Evolutionary conservation across 2,329 filamentous ascomycete genomes (phyloP), one percentile per base, ranked within the genome.

Genomic region (Epichloe scottii): DNA sequence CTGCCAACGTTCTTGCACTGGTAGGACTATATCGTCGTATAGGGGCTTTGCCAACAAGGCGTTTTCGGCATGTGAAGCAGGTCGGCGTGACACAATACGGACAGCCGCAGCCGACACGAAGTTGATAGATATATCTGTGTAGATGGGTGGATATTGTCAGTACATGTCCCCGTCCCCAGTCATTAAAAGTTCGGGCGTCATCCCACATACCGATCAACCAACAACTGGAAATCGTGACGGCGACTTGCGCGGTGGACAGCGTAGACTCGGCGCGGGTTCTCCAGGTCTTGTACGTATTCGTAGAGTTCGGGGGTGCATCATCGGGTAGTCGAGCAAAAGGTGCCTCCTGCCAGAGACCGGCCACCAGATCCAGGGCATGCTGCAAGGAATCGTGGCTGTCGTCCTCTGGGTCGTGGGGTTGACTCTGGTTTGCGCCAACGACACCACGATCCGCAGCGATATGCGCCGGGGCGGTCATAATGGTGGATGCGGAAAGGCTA

Each of bases 1-100:
- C 79, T 12, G 89, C 89, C 34, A 95, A 69, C 1, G 86, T 87
- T 59, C 88, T 79, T 8, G 89, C 89, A 60, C 88, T 95, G 44
- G 89, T 81, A 21, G 84, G 77, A 52, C 85, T 95, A 60, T 90
- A 93, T 60, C 84, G 78, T 54, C 88, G 82, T 58, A 89, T 78
- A 2, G 88, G 88, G 0, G 77, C 77, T 56, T 80, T 79, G 35
- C 77, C 79, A 26, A 80, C 77, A 40, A 83, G 70, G 57, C 85
- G 78, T 65, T 78, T 85, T 51, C 86, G 81, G 63, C 80, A 89
- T 54, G 83, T 89, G 61, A 91, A 85, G 69, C 89, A 95, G 14
- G 87, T 91, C 14, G 87, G 69, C 1, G 82, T 91, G 37, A 73
- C 74, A 67, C 89, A 95, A 48, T 75, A 71, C 49, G 75, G 70